Evolutionary conservation across 495 filamentous ascomycete species (phyloP), one percentile per base, ranked within the genome.

Genomic region (Penicillium psychrofluorescens): DNA sequence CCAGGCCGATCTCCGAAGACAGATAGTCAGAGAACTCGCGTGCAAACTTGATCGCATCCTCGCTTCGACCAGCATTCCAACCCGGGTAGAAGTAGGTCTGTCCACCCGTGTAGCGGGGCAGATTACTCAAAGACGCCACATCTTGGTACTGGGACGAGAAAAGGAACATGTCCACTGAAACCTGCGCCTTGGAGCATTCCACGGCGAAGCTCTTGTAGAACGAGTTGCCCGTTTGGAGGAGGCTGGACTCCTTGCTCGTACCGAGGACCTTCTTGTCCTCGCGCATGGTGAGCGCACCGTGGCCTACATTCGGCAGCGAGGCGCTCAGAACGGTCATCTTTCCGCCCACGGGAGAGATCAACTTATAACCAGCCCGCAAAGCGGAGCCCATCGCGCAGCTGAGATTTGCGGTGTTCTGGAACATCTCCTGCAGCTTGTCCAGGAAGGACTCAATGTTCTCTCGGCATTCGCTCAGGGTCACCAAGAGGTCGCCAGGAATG

Each of bases 161-260:
- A 36, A 98, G 76, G 72, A 98, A 98, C 92, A 98, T 98, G 65
- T 98, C 92, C 55, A 97, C 87, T 0, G 91, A 97, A 8, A 98
- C 91, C 61, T 98, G 92, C 47, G 90, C 90, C 68, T 98, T 98
- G 36, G 91, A 96, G 63, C 92, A 98, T 59, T 98, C 92, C 6
- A 98, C 94, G 2, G 92, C 92, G 61, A 98, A 98, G 58, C 88
- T 95, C 73, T 98, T 98, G 77, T 98, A 98, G 64, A 98, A 98
- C 50, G 86, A 85, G 68, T 85, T 95, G 10, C 77, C 86, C 0
- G 94, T 97, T 59, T 96, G 91, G 38, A 98, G 71, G 29, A 98
- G 74, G 42, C 72, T 71, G 52, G 77, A 86, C 58, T 98, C 92
- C 64, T 95, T 95, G 59, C 79, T 88, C 3, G 92, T 98, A 45